Conservation (phyloP, 208 protist genomes). For the Trypanosoma conorhini region DNA sequence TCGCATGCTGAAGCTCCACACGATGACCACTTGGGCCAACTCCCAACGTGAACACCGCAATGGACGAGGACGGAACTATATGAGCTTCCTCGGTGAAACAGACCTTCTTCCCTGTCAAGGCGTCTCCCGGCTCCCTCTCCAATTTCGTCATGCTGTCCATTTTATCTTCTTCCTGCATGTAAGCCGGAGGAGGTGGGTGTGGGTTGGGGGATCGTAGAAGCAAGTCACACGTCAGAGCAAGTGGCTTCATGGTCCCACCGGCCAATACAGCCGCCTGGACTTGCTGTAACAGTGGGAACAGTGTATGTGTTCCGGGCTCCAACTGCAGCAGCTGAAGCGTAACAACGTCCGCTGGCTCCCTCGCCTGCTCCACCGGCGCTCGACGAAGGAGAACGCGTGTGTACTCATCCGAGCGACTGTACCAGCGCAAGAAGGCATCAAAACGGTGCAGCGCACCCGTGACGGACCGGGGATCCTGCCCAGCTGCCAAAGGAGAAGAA, state of each 20-base stretch:
- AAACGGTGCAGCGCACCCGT: slow-evolving; percentile 33
- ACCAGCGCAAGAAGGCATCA: slow-evolving; percentile 42
- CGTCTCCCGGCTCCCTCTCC: not conserved
- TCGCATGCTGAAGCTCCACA: slow-evolving; percentile 59
- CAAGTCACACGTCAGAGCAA: slow-evolving; percentile 74
- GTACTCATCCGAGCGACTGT: slow-evolving; percentile 26
- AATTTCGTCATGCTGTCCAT: not conserved
- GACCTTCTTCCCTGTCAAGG: slow-evolving; percentile 18
- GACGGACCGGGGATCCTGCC: not conserved
- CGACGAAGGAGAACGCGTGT: slow-evolving; percentile 20
- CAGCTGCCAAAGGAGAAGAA: not conserved
- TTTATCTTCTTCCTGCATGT: too few species aligned
- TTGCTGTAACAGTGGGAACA: slow-evolving; percentile 48
- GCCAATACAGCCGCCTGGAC: slow-evolving; percentile 76
- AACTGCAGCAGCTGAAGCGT: slow-evolving; percentile 63
- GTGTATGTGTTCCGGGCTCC: slow-evolving; percentile 64
- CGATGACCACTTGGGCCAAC: slow-evolving; percentile 55
- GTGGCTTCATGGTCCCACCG: slow-evolving; percentile 94
- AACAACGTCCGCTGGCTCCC: not conserved
- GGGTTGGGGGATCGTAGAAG: slow-evolving; percentile 41
- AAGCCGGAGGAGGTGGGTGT: not conserved
- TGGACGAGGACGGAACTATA: slow-evolving; percentile 78
- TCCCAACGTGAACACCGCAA: slow-evolving; percentile 68
- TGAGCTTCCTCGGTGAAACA: slow-evolving; percentile 73
- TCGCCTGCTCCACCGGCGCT: not conserved